Conservation (phyloP, 768 basidiomycete species). For the Nevesoporus exiguus region DNA sequence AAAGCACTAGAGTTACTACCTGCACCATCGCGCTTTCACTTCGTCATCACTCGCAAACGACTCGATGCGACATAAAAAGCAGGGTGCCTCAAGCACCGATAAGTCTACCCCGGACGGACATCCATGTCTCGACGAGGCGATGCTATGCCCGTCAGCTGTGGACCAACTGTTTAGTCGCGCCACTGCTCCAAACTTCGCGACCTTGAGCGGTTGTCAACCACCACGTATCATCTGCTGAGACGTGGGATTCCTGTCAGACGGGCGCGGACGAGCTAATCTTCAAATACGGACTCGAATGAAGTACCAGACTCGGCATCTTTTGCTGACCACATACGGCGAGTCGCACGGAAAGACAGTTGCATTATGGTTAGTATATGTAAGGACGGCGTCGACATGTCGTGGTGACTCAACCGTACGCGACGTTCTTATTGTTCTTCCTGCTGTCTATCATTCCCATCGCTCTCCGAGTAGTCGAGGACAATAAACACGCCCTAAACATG, state of each 20-base stretch:
- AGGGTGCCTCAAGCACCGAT: too few species aligned
- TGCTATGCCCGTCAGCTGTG: too few species aligned
- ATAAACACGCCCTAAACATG: constrained; percentile 26
- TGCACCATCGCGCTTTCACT: too few species aligned
- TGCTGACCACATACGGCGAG: constrained; percentile 25
- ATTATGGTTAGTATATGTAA: too few species aligned
- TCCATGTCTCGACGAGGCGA: too few species aligned
- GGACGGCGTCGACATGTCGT: constrained; percentile 4
- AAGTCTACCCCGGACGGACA: too few species aligned
- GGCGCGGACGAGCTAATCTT: constrained; percentile 24
- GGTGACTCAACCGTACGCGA: constrained; percentile 20
- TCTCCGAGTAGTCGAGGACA: constrained; percentile 19
- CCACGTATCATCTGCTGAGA: neutral
- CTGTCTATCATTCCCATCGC: neutral
- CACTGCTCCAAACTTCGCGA: too few species aligned
- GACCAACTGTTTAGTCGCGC: too few species aligned
- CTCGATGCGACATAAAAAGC: too few species aligned
- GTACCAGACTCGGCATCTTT: constrained; percentile 18
- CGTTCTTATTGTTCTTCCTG: constrained; percentile 32
- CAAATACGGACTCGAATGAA: constrained; percentile 27
- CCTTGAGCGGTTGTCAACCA: neutral
- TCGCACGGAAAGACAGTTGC: constrained; percentile 24
- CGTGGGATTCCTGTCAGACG: neutral
- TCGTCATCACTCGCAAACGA: too few species aligned
- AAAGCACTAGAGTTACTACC: too few species aligned